A percentile compares a stretch with the other conserved stretches of the same genome.
phyloP scores from a whole-genome alignment of 1,284 basidiomycete species.

The Trametes hirsuta region DNA sequence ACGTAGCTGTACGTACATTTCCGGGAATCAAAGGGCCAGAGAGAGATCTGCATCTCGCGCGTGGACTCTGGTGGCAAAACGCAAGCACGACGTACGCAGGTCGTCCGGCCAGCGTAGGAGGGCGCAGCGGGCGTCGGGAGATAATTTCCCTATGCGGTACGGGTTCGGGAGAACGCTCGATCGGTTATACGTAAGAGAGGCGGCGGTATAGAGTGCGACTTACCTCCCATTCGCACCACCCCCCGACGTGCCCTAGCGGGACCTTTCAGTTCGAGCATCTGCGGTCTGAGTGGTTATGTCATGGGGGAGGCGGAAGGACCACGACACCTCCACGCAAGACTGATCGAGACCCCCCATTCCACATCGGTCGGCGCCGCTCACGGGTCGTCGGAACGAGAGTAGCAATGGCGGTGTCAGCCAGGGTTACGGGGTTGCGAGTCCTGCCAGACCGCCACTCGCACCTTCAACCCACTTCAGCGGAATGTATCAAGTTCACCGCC shows the following conservation, averaged over 20 bases:
- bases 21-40: constrained; percentile 17
- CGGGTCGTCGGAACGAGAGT: constrained; percentile 2
- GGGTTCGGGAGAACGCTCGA: constrained; percentile 1
- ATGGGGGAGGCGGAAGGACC: neutral
- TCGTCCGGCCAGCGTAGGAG: neutral
- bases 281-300: constrained; percentile 10
- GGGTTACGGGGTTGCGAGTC: constrained; percentile 9
- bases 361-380: constrained; percentile 2
- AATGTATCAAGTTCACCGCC: neutral
- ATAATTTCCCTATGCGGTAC: neutral
- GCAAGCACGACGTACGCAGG: neutral
- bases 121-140: neutral
- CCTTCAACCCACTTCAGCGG: too few relatives aligned
- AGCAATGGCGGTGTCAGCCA: constrained; percentile 8
- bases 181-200: constrained; percentile 15
- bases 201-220: constrained; percentile 6
- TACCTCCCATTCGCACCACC: constrained; percentile 12
- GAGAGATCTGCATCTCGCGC: constrained; percentile 11
- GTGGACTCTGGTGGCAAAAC: constrained; percentile 1
- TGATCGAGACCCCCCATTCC: constrained; percentile 2
- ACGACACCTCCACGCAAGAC: neutral
- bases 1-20: constrained; percentile 2
- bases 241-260: neutral
- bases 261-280: neutral
- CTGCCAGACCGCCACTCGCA: neutral